Conservation (phyloP, 371 early-diverging fungal species). For the Entomophthora muscae region DNA sequence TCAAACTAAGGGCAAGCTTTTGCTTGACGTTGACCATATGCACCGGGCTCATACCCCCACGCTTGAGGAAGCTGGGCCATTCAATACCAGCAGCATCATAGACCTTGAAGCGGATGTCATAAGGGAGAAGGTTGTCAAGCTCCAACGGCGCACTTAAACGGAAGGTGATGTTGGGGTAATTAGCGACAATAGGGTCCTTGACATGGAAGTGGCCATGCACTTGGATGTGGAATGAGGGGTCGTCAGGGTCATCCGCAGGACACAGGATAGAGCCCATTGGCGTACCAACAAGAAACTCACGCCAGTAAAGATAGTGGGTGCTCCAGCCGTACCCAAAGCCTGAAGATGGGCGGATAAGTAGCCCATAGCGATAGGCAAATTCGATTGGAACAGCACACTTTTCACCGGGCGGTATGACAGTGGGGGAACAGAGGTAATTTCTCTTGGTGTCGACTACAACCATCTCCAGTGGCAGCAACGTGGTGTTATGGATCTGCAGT, state of each 20-base stretch:
- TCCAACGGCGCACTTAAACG: conserved; percentile 77
- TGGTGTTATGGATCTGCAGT: conserved; percentile 60
- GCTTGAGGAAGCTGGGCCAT: conserved; percentile 37
- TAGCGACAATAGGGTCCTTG: conserved; percentile 20
- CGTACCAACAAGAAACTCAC: conserved; percentile 22
- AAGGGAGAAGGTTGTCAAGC: conserved; percentile 89
- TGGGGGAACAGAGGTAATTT: conserved; percentile 22
- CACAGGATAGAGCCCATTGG: conserved; percentile 26
- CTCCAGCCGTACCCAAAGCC: conserved; percentile 74
- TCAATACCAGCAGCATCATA: conserved; percentile 49
- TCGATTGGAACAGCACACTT: conserved; percentile 75
- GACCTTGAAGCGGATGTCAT: conserved; percentile 31
- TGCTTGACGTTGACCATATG: conserved; percentile 76
- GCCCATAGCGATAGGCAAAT: conserved; percentile 49
- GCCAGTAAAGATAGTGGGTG: conserved; percentile 45
- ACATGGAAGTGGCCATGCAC: conserved; percentile 24
- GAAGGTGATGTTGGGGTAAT: conserved; percentile 71
- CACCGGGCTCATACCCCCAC: conserved; percentile 56
- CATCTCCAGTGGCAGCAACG: conserved; percentile 59
- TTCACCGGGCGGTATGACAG: conserved; percentile 48
- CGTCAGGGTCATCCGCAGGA: conserved; percentile 21
- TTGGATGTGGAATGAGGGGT: conserved; percentile 44
- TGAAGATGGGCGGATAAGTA: conserved; percentile 60
- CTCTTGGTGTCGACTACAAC: conserved; percentile 46
- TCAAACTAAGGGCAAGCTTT: conserved; percentile 53